Evolutionary conservation across 2,329 filamentous ascomycete genomes (phyloP).

Genomic region (Curvularia eragrostidis): DNA sequence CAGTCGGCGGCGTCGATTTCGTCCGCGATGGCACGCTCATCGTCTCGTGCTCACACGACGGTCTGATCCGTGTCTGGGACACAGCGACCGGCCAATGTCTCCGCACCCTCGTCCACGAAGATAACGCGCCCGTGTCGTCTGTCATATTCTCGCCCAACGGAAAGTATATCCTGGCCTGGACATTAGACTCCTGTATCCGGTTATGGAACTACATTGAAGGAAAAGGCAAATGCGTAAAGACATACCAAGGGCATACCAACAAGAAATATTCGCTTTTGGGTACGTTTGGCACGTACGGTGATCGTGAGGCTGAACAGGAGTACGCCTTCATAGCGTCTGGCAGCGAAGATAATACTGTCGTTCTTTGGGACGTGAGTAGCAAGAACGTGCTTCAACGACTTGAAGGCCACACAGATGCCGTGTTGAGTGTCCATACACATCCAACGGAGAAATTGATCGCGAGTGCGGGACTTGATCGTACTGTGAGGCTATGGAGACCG

Average conservation of each 20-base stretch:
- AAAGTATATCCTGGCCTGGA: constrained; percentile 89
- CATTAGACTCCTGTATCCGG: constrained; percentile 85
- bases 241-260: constrained; percentile 92
- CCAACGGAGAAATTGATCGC: constrained; percentile 61
- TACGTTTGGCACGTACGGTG: constrained; percentile 74
- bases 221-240: constrained; percentile 89
- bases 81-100: constrained; percentile 94
- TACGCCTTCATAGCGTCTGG: constrained; percentile 76
- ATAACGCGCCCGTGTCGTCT: constrained; percentile 86
- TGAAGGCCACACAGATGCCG: constrained; percentile 62
- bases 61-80: constrained; percentile 83
- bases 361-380: constrained; percentile 88
- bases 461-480: constrained; percentile 68
- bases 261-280: constrained; percentile 83
- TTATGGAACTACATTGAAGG: constrained; percentile 96
- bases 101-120: constrained; percentile 93
- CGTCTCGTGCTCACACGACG: constrained; percentile 89
- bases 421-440: constrained; percentile 67
- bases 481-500: constrained; percentile 64
- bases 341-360: constrained; percentile 83
- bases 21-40: constrained; percentile 90
- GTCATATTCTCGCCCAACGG: constrained; percentile 96
- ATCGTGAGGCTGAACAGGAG: constrained; percentile 24
- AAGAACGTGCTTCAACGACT: constrained; percentile 80
- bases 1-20: constrained; percentile 92